Conservation (phyloP, 768 basidiomycete species). For the Mycena sanguinolenta region DNA sequence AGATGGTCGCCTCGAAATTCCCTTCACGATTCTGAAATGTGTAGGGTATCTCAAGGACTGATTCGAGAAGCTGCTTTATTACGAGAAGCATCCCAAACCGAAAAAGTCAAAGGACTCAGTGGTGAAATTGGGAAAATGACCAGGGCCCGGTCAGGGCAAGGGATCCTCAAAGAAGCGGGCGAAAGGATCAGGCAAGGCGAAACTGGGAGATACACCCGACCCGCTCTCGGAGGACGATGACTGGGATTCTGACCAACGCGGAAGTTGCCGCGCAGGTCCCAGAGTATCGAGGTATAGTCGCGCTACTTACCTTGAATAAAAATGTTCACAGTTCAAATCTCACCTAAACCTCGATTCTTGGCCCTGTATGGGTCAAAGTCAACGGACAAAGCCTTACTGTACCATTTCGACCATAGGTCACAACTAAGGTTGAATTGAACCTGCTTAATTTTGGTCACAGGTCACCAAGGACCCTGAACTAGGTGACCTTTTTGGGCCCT, state of each 20-base stretch:
- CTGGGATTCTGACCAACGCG: background rate
- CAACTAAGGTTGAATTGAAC: no score
- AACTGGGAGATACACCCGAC: background rate
- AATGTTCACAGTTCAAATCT: no score
- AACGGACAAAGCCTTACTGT: no score
- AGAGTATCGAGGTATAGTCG: no score
- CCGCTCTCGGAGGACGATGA: background rate
- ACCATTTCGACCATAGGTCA: no score
- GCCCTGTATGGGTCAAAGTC: no score
- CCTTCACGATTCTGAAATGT: conserved; percentile 38
- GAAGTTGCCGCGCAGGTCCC: background rate
- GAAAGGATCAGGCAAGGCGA: background rate
- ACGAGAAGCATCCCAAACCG: conserved; percentile 14
- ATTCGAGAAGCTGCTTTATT: conserved; percentile 32
- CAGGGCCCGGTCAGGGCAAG: background rate
- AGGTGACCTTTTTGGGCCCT: no score
- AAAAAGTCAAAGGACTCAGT: conserved; percentile 16
- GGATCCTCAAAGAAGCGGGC: conserved; percentile 7
- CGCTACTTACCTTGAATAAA: no score
- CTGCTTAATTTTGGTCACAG: no score
- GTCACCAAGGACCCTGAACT: no score
- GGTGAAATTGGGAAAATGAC: background rate
- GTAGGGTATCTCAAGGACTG: conserved; percentile 38
- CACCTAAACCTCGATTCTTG: no score
- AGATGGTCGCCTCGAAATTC: conserved; percentile 35